Base-by-base conservation (phyloP, 1,139 yeast genomes). In the Pichia sp. region DNA sequence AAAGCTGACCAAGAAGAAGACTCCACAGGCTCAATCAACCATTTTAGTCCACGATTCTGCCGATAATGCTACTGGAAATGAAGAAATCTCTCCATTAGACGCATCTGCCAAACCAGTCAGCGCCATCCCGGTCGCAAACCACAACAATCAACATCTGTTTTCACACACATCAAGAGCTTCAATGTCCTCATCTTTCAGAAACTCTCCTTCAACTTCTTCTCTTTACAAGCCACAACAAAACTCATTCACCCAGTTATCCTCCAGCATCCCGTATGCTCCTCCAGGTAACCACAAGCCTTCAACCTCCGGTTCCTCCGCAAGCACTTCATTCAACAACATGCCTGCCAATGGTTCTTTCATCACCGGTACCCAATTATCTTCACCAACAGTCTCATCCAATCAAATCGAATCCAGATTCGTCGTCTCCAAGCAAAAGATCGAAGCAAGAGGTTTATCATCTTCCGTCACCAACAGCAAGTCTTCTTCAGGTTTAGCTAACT, bases 321-420 rank as follows among this genome's bases (percentile, higher is more conserved):
- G 49, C 7, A 45, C 56, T 11, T 46, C 61, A 2, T 45, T 48
- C 14, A 20, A 58, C 3, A 49, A 50, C 21, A 53, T 46, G 50
- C 53, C 54, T 4, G 73, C 81, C 15, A 79, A 80, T 59, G 85
- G 85, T 17, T 83, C 77, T 55, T 70, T 79, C 7, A 80, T 80
- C 48, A 72, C 73, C 33, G 76, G 80, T 11, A 83, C 81, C 52
- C 81, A 81, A 54, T 79, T 85, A 48, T 83, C 79, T 46, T 83
- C 90, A 0, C 93, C 93, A 3, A 79, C 76, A 48, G 85, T 84
- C 8, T 71, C 79, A 30, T 62, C 70, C 9, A 57, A 61, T 15
- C 67, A 65, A 38, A 82, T 85, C 22, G 93, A 85, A 58, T 83
- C 88, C 14, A 71, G 93, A 44, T 85, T 85, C 60, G 81, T 85